Evolutionary conservation across 202 grass and related monocot genomes (phyloP).

Genomic region (Setaria italica): DNA sequence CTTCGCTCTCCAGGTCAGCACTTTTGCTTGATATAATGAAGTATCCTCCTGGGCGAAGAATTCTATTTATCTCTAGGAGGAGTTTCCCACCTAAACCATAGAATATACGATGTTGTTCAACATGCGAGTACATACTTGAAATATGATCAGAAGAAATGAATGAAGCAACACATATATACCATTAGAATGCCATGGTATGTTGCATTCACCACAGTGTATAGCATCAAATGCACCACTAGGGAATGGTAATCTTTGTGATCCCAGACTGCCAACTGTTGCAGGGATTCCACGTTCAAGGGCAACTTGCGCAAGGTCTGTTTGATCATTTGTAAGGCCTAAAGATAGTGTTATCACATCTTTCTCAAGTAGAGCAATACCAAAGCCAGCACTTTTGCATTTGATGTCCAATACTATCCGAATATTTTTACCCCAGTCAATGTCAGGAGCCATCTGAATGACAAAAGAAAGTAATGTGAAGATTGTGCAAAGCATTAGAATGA

Average conservation of each 20-base stretch:
- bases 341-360: slow-evolving; percentile 82
- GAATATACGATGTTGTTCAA: slow-evolving; percentile 36
- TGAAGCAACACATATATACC: slow-evolving; percentile 56
- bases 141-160: slow-evolving; percentile 36
- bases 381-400: slow-evolving; percentile 72
- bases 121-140: slow-evolving; percentile 4
- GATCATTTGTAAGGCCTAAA: slow-evolving; percentile 76
- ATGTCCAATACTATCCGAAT: slow-evolving; percentile 85
- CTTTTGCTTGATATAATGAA: slow-evolving; percentile 86
- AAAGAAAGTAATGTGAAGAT: slow-evolving; percentile 45
- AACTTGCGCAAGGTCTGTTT: slow-evolving; percentile 79
- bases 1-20: slow-evolving; percentile 86
- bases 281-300: slow-evolving; percentile 91
- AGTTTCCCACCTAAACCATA: slow-evolving; percentile 74
- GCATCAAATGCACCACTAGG: slow-evolving; percentile 95
- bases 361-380: slow-evolving; percentile 71
- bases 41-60: slow-evolving; percentile 96
- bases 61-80: slow-evolving; percentile 94
- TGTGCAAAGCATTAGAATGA: slow-evolving; percentile 37
- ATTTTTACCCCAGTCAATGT: slow-evolving; percentile 98
- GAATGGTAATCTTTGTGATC: slow-evolving; percentile 81
- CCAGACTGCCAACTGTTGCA: slow-evolving; percentile 77
- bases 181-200: slow-evolving; percentile 92
- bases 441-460: slow-evolving; percentile 82
- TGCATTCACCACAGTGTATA: slow-evolving; percentile 93